These are phyloP conservation scores for Phytopythium sindhum DNA, from an alignment of 352 stramenopile genomes.

Conservation along the genomic window DNA sequence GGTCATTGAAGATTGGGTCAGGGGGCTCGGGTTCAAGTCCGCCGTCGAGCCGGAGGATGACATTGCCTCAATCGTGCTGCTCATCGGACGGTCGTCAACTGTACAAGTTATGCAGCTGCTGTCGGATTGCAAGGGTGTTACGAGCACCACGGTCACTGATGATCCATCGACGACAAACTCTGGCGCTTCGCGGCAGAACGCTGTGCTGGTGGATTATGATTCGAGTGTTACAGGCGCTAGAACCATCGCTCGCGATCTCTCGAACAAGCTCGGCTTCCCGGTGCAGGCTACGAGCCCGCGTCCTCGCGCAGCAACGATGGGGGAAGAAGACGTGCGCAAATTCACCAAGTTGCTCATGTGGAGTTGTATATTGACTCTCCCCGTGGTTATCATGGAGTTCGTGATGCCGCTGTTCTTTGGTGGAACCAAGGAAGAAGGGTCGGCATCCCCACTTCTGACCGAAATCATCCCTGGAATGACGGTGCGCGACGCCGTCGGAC, in stretches of 20 bases:
- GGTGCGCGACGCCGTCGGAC: constrained; percentile 44
- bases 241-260: constrained; percentile 36
- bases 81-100: constrained; percentile 30
- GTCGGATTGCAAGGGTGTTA: constrained; percentile 34
- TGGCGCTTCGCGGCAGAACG: constrained; percentile 6
- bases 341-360: constrained; percentile 44
- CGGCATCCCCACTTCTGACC: constrained; percentile 5
- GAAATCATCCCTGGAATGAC: constrained; percentile 40
- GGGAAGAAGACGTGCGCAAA: constrained; percentile 34
- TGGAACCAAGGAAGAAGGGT: constrained; percentile 20
- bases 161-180: constrained; percentile 8
- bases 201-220: constrained; percentile 46
- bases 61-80: constrained; percentile 49
- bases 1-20: constrained; percentile 55
- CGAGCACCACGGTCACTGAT: constrained; percentile 16
- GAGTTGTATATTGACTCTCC: constrained; percentile 55
- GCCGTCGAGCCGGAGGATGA: constrained; percentile 46
- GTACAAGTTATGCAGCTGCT: constrained; percentile 20
- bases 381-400: constrained; percentile 58
- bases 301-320: constrained; percentile 34
- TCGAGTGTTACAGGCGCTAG: constrained; percentile 33
- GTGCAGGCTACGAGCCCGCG: constrained; percentile 50
- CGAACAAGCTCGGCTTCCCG: constrained; percentile 31
- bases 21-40: constrained; percentile 69
- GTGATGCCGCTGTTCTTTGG: constrained; percentile 33